Evolutionary conservation across 495 filamentous ascomycete species (phyloP).

Genomic region (Podospora tetraspora): DNA sequence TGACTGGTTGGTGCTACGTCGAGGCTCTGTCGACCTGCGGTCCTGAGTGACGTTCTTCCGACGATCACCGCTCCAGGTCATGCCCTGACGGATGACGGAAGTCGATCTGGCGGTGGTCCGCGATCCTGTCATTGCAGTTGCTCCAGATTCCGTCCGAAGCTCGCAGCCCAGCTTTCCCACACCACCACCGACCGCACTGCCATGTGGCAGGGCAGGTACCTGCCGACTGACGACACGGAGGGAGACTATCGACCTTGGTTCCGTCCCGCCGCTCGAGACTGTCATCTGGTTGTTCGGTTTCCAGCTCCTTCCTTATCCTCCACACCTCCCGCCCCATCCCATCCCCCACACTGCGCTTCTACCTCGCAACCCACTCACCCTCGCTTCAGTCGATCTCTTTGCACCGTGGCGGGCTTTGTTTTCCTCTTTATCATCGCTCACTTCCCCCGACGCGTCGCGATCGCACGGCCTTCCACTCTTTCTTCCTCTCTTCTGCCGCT

Average conservation of each 20-base stretch:
- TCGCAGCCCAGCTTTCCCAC: conserved; percentile 8
- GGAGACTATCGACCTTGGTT: neutral
- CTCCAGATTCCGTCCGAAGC: neutral
- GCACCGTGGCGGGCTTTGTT: conserved; percentile 10
- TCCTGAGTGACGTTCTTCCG: conserved; percentile 10
- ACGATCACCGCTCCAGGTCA: conserved; percentile 16
- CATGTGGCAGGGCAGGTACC: neutral
- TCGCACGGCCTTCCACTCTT: conserved; percentile 17
- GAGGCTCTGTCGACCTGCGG: conserved; percentile 10
- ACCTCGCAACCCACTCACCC: conserved; percentile 10
- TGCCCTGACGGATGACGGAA: conserved; percentile 16
- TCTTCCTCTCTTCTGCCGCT: neutral
- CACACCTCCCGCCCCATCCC: conserved; percentile 9
- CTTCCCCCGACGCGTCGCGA: conserved; percentile 16
- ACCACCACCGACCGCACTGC: neutral
- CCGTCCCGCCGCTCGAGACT: neutral
- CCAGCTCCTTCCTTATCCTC: conserved; percentile 12
- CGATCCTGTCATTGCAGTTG: neutral
- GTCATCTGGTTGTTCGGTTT: neutral
- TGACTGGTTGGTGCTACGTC: conserved; percentile 9
- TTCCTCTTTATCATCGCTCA: neutral
- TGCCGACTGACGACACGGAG: conserved; percentile 11
- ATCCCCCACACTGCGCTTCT: neutral
- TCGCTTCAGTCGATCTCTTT: conserved; percentile 11
- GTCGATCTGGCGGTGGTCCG: neutral